Conservation (phyloP, 495 filamentous ascomycete species). For the Amniculicola lignicola region DNA sequence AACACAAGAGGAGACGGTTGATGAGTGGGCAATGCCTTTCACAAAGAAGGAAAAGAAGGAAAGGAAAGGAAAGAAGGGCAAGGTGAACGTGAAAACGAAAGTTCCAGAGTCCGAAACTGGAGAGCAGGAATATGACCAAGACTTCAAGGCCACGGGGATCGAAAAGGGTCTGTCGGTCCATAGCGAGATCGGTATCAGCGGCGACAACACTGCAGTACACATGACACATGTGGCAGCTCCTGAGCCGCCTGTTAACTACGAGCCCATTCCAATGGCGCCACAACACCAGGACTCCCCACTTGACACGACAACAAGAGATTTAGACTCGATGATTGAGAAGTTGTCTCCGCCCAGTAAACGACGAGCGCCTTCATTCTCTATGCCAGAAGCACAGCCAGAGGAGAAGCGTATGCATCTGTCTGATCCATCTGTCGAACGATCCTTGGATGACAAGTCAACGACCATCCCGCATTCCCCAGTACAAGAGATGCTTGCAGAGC, state of each 20-base stretch:
- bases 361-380: conserved; percentile 23
- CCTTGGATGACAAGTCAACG: conserved; percentile 2
- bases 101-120: not conserved
- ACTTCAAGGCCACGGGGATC: conserved; percentile 3
- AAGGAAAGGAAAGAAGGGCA: conserved; percentile 26
- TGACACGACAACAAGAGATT: not conserved
- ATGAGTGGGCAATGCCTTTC: conserved; percentile 11
- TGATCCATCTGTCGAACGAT: too few relatives aligned
- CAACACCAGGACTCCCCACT: too few relatives aligned
- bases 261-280: not conserved
- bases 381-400: conserved; percentile 20
- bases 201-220: too few relatives aligned
- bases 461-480: not conserved
- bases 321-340: not conserved
- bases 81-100: conserved; percentile 7
- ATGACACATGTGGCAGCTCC: conserved; percentile 10
- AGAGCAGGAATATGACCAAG: not conserved
- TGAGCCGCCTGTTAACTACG: not conserved
- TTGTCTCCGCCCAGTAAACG: conserved; percentile 22
- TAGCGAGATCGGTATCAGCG: not conserved
- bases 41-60: conserved; percentile 36
- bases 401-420: conserved; percentile 32
- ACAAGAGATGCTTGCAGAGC: not conserved
- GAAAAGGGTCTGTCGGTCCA: not conserved
- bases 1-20: not conserved